Evolutionary conservation across 2,329 filamentous ascomycete genomes (phyloP).

Genomic region (Geosmithia flava): DNA sequence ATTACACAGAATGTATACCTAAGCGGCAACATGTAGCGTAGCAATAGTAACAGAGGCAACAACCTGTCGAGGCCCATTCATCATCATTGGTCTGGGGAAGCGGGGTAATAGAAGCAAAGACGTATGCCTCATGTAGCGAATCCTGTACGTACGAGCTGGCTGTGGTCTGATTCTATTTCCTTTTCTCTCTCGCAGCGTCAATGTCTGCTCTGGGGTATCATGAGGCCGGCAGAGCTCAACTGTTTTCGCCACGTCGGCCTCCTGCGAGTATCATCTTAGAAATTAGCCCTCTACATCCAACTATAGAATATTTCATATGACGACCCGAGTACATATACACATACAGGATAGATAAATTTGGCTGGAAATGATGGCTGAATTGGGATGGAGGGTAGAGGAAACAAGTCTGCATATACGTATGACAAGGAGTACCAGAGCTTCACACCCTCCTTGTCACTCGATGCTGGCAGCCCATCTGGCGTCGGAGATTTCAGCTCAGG

Average conservation of each 20-base stretch:
- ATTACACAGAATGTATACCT: neutral
- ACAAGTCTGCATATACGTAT: neutral
- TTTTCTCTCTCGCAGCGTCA: neutral
- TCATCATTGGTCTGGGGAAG: neutral
- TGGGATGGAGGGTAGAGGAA: neutral
- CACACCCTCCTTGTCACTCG: neutral
- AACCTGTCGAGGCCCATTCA: neutral
- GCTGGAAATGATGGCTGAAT: neutral
- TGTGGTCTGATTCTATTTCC: neutral
- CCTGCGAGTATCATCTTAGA: neutral
- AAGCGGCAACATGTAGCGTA: neutral
- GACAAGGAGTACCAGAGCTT: neutral
- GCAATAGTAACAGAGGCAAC: neutral
- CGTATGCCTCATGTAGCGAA: neutral
- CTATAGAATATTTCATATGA: no score
- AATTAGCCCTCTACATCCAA: neutral
- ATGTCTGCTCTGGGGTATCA: neutral
- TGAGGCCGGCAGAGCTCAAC: neutral
- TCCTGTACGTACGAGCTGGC: neutral
- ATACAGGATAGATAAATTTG: neutral
- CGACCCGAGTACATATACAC: no score
- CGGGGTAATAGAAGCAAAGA: constrained; percentile 3
- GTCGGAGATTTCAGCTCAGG: neutral
- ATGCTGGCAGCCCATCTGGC: neutral
- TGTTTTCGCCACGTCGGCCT: neutral